phyloP scores from a whole-genome alignment of 1,284 basidiomycete genomes.

The Cryptococcus neoformans region DNA sequence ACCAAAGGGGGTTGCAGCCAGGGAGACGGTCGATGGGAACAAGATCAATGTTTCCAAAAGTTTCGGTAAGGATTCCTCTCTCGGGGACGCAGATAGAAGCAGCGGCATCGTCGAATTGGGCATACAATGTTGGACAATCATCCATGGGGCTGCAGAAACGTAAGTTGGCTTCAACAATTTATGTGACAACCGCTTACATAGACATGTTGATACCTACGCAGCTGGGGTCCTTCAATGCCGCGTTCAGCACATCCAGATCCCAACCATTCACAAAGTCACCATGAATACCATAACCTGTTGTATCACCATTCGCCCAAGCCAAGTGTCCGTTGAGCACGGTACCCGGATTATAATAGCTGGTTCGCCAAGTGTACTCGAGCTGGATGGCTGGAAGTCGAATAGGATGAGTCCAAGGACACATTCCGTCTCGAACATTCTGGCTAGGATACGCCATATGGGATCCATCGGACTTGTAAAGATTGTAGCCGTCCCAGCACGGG shows the following conservation, averaged over 20 bases:
- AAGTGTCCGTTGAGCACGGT: slow-evolving; percentile 24
- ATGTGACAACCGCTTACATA: slow-evolving; percentile 1
- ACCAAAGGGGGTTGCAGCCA: slow-evolving; percentile 27
- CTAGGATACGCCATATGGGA: slow-evolving; percentile 31
- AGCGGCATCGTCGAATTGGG: slow-evolving; percentile 14
- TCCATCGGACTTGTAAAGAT: slow-evolving; percentile 23
- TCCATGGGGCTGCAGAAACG: background rate
- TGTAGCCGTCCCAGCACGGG: slow-evolving; percentile 33
- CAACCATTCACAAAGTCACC: slow-evolving; percentile 34
- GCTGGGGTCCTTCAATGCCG: slow-evolving; percentile 20
- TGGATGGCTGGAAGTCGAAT: slow-evolving; percentile 30
- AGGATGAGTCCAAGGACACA: slow-evolving; percentile 33
- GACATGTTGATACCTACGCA: slow-evolving; percentile 15
- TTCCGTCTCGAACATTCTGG: slow-evolving; percentile 4
- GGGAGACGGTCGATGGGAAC: slow-evolving; percentile 21
- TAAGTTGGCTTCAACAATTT: background rate
- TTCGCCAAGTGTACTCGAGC: slow-evolving; percentile 28
- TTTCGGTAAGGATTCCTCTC: slow-evolving; percentile 22
- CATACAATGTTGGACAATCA: slow-evolving; percentile 1
- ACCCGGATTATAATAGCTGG: slow-evolving; percentile 12
- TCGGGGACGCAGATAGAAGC: slow-evolving; percentile 22
- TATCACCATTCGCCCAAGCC: slow-evolving; percentile 42
- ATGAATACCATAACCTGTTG: slow-evolving; percentile 35
- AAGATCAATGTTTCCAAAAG: slow-evolving; percentile 19
- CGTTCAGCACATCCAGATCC: slow-evolving; percentile 24